Conservation (phyloP, 2,329 filamentous ascomycete species). For the Sporothrix pallida region DNA sequence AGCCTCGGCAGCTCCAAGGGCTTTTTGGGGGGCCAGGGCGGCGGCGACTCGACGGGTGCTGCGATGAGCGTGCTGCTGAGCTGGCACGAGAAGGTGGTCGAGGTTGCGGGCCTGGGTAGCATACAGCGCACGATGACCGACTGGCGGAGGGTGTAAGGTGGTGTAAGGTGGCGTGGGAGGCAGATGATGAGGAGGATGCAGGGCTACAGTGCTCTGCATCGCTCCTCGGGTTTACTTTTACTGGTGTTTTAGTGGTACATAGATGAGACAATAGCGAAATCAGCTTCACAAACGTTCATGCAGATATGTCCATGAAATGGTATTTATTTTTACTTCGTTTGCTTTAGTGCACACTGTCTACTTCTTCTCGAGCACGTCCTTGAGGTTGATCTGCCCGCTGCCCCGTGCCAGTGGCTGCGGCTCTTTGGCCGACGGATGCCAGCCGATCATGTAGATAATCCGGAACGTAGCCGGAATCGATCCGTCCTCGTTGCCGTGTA, state of each 20-base stretch:
- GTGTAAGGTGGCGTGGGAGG: too few species aligned
- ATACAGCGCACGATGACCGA: conserved; percentile 97
- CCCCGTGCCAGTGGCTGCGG: conserved; percentile 80
- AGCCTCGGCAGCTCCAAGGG: conserved; percentile 37
- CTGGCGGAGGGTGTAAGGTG: conserved; percentile 80
- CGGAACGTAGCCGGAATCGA: conserved; percentile 88
- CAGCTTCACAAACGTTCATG: not conserved
- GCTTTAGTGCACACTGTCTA: conserved; percentile 37
- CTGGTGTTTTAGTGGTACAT: not conserved
- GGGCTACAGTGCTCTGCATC: too few species aligned
- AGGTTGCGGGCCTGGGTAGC: conserved; percentile 87
- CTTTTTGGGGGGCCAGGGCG: conserved; percentile 51
- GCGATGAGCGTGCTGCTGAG: conserved; percentile 96
- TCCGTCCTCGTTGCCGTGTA: conserved; percentile 83
- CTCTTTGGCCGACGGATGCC: conserved; percentile 84
- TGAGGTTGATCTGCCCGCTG: conserved; percentile 84
- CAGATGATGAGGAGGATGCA: too few species aligned
- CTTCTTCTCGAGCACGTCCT: conserved; percentile 70
- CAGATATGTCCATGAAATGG: too few species aligned
- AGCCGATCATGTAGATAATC: conserved; percentile 98
- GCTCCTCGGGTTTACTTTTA: not conserved
- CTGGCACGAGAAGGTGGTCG: conserved; percentile 98
- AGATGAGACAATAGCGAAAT: conserved; percentile 13
- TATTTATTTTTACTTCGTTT: too few species aligned
- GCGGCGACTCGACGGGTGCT: conserved; percentile 74